phyloP scores from a whole-genome alignment of 441 rosid species.

The Capsella rubella region DNA sequence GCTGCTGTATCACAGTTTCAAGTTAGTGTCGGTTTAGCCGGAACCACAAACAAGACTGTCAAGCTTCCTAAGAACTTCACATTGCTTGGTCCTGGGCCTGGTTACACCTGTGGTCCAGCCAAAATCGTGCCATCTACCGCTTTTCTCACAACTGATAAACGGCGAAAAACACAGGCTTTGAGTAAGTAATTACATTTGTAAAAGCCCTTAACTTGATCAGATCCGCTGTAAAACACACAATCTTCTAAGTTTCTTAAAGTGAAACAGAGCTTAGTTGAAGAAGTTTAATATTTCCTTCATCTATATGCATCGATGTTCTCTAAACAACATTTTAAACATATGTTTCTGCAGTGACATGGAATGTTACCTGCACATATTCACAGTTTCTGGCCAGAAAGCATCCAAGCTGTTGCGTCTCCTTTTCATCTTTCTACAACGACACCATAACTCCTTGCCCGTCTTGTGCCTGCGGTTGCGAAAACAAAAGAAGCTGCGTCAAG shows the following conservation, averaged over 20 bases:
- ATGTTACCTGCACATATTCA: slow-evolving; percentile 94
- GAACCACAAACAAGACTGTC: slow-evolving; percentile 81
- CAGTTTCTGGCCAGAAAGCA: slow-evolving; percentile 81
- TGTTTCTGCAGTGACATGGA: slow-evolving; percentile 83
- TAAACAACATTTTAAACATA: slow-evolving; percentile 12
- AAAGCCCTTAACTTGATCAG: neutral
- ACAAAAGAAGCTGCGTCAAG: slow-evolving; percentile 66
- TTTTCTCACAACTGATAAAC: slow-evolving; percentile 65
- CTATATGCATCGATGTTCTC: slow-evolving; percentile 4
- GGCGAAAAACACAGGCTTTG: slow-evolving; percentile 75
- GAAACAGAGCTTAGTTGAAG: neutral
- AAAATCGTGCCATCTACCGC: slow-evolving; percentile 69
- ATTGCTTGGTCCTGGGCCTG: slow-evolving; percentile 81
- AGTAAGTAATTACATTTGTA: slow-evolving; percentile 51
- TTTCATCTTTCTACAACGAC: slow-evolving; percentile 89
- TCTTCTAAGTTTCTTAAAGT: neutral
- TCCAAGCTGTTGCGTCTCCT: slow-evolving; percentile 85
- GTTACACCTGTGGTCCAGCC: slow-evolving; percentile 90
- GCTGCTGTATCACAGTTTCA: slow-evolving; percentile 77
- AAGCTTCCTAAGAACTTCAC: slow-evolving; percentile 92
- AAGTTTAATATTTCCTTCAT: neutral
- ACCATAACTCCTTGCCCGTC: slow-evolving; percentile 81
- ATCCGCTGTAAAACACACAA: neutral
- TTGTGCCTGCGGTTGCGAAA: slow-evolving; percentile 88
- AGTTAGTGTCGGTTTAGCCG: slow-evolving; percentile 70